Conservation (phyloP, 176 grass and related monocot species). For the Sorghum bicolor region Sorghum_bicolor_NCBIv3 NC_012879.2:56187001-56187500, state of each 20-base stretch:
- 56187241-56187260: constrained; percentile 12
- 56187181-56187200: background rate
- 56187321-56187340: constrained; percentile 60
- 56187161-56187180: background rate
- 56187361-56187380: constrained; percentile 66
- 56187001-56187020: constrained; percentile 91
- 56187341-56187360: constrained; percentile 60
- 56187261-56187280: constrained; percentile 61
- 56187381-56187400: constrained; percentile 95
- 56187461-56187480: constrained; percentile 11
- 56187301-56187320: constrained; percentile 70
- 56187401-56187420: constrained; percentile 73
- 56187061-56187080: constrained; percentile 89
- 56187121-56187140: background rate
- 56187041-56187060: constrained; percentile 78
- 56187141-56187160: constrained; percentile 1
- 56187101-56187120: background rate
- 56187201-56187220: background rate
- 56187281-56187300: constrained; percentile 82
- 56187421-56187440: constrained; percentile 31
- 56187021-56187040: constrained; percentile 96
- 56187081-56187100: constrained; percentile 54
- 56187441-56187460: background rate
- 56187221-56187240: constrained; percentile 9
- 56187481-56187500: constrained; percentile 51